These are phyloP conservation scores for Tolypocladium cylindrosporum DNA, from an alignment of 2,329 filamentous ascomycete species.

Conservation along the genomic window DNA sequence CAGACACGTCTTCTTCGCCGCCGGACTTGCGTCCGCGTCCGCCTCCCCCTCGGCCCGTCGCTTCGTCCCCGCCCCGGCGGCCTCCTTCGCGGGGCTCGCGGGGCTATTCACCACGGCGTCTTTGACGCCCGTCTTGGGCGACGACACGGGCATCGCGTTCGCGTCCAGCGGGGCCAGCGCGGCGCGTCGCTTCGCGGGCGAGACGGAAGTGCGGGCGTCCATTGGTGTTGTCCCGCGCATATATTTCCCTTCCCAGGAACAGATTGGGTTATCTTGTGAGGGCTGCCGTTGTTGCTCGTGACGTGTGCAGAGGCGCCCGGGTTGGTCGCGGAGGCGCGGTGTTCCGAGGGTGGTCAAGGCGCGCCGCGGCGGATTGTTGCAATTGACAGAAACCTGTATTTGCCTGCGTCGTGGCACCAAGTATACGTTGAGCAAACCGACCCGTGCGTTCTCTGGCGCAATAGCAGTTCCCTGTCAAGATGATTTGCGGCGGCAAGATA, in stretches of 20 bases:
- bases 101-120: slow-evolving; percentile 4
- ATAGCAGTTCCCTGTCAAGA: not conserved
- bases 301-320: not conserved
- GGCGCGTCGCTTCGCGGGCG: slow-evolving; percentile 38
- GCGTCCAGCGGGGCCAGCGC: slow-evolving; percentile 35
- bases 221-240: not conserved
- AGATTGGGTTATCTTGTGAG: not conserved
- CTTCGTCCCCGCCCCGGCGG: slow-evolving; percentile 12
- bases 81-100: not conserved
- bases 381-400: not conserved
- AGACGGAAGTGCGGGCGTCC: slow-evolving; percentile 6
- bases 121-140: slow-evolving; percentile 11
- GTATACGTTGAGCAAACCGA: not conserved
- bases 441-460: not conserved
- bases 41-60: slow-evolving; percentile 13
- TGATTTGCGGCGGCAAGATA: not conserved
- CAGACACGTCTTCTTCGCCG: slow-evolving; percentile 23
- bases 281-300: not conserved
- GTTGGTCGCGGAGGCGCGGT: not conserved
- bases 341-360: not conserved
- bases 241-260: not conserved
- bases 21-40: slow-evolving; percentile 10
- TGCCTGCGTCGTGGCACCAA: not conserved
- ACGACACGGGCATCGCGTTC: slow-evolving; percentile 26
- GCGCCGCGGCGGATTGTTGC: not conserved